phyloP scores from a whole-genome alignment of 768 basidiomycete genomes.

The Crepidotus variabilis region DNA sequence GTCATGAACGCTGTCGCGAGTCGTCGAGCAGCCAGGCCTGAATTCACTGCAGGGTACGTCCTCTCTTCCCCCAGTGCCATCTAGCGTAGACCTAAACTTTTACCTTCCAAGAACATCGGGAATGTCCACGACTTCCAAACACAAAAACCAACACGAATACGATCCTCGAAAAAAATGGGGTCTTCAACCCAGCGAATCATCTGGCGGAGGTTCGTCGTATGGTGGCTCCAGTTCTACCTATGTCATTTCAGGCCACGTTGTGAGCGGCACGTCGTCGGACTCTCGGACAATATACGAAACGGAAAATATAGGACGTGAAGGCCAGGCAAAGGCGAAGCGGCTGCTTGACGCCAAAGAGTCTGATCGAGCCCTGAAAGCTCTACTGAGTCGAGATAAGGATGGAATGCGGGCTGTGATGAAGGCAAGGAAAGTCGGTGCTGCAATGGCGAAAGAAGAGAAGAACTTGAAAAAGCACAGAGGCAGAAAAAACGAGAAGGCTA shows the following conservation, averaged over 20 bases:
- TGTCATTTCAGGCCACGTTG: slow-evolving; percentile 74
- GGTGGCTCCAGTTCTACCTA: slow-evolving; percentile 53
- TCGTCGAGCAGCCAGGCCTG: slow-evolving; percentile 71
- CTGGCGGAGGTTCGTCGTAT: slow-evolving; percentile 10
- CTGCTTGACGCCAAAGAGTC: slow-evolving; percentile 43
- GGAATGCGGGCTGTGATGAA: slow-evolving; percentile 63
- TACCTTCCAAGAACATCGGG: slow-evolving; percentile 59
- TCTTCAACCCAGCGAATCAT: slow-evolving; percentile 50
- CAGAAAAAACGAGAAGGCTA: slow-evolving; percentile 16
- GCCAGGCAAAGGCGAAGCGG: slow-evolving; percentile 73
- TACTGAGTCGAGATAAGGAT: slow-evolving; percentile 63
- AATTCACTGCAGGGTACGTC: slow-evolving; percentile 82
- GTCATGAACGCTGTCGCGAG: slow-evolving; percentile 76
- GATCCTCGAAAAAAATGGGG: slow-evolving; percentile 78
- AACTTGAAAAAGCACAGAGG: not conserved
- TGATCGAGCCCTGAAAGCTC: slow-evolving; percentile 55
- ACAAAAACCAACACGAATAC: slow-evolving; percentile 52
- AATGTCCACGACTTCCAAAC: slow-evolving; percentile 49
- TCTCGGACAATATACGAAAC: slow-evolving; percentile 45
- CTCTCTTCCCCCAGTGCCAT: slow-evolving; percentile 19
- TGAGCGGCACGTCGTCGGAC: slow-evolving; percentile 42
- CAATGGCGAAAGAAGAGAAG: not conserved
- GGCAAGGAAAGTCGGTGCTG: slow-evolving; percentile 42
- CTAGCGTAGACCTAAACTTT: not conserved
- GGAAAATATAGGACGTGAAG: slow-evolving; percentile 77